Evolutionary conservation across 371 early-diverging fungal genomes (phyloP).

Genomic region (Neoconidiobolus thromboides): DNA sequence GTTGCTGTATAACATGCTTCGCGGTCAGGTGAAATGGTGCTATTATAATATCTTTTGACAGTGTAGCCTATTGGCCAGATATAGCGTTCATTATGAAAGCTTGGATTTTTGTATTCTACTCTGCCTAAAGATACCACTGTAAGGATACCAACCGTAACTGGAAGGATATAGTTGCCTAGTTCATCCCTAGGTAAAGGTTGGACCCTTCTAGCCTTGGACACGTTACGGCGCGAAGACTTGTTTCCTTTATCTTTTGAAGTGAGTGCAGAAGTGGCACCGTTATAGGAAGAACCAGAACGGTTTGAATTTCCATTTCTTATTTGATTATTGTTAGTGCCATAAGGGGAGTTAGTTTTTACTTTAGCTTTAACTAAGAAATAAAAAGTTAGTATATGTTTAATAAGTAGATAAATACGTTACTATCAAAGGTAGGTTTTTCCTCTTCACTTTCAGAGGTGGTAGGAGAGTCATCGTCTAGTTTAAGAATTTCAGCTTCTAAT

Average conservation of each 20-base stretch:
- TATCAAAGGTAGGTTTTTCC: background rate
- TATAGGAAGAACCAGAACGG: background rate
- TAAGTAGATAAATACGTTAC: no score
- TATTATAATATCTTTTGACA: constrained; percentile 23
- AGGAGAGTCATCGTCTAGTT: background rate
- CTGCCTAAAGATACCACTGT: constrained; percentile 54
- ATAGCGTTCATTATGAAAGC: constrained; percentile 79
- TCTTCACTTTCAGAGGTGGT: background rate
- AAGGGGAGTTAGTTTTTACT: background rate
- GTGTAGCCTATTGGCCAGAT: constrained; percentile 83
- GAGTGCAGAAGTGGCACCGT: background rate
- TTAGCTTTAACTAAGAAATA: background rate
- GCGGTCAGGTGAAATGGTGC: background rate
- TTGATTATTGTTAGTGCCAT: background rate
- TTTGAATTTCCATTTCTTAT: background rate
- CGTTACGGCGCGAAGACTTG: background rate
- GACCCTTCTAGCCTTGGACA: constrained; percentile 1
- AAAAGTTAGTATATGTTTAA: no score
- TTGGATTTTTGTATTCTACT: constrained; percentile 56
- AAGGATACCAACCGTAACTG: constrained; percentile 62
- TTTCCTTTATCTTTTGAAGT: background rate
- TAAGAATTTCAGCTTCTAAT: background rate
- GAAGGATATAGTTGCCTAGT: constrained; percentile 50
- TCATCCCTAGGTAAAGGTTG: constrained; percentile 20
- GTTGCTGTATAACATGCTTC: constrained; percentile 5